Evolutionary conservation across 345 rosid species (phyloP), one percentile per base, ranked within the genome.

Genomic region (Populus tremula): DNA sequence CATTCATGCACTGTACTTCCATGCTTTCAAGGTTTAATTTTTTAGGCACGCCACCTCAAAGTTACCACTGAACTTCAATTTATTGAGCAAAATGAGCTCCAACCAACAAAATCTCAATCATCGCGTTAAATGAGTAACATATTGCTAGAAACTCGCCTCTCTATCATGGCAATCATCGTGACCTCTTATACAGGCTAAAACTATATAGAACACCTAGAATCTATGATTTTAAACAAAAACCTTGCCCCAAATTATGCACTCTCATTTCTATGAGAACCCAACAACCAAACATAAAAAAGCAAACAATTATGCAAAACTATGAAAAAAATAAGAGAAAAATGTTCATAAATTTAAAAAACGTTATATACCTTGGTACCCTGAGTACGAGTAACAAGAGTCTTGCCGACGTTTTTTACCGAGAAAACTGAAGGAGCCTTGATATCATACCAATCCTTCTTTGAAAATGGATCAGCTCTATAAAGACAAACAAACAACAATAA

Each of bases 371-470:
- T 92, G 70, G 99, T 93, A 49, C 97, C 99, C 92, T 96, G 99
- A 18, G 98, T 96, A 77, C 97, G 90, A 76, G 93, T 85, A 49
- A 96, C 97, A 61, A 93, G 94, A 10, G 98, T 96, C 78, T 92
- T 96, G 49, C 98, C 99, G 0, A 96, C 97, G 77, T 90, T 91
- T 81, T 86, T 91, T 3, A 73, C 64, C 5, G 45, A 76, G 80
- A 96, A 96, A 70, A 81, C 81, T 1, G 98, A 90, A 10, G 99
- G 99, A 70, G 99, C 98, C 87, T 96, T 96, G 75, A 93, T 88
- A 70, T 93, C 96, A 69, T 96, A 92, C 99, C 99, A 96, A 72
- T 96, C 99, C 88, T 96, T 96, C 96, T 93, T 92, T 18, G 99
- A 78, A 79, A 91, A 96, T 0, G 98, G 99, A 89, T 96, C 97